Base-by-base conservation (phyloP, 106 monocot genomes). In the Alisma plantagoaquatica region DNA sequence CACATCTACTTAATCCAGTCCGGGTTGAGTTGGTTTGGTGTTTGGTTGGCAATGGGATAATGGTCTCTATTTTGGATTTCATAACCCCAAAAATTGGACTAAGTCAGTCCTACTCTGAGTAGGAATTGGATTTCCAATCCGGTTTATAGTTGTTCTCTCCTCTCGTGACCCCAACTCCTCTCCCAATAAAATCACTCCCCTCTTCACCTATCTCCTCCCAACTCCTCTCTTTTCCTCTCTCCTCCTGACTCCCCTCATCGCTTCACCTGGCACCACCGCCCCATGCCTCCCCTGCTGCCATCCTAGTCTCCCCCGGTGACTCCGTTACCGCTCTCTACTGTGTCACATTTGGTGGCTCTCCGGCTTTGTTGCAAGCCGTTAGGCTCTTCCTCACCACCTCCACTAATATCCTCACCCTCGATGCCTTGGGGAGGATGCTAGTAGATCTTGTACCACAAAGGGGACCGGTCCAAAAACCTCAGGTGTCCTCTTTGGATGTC, bases 271-370 rank as follows among this genome's bases (percentile, higher is more conserved):
- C 45, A 46, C 53, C 26, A n/a, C 7, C 42, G 31, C 24, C 6
- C 19, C 3, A 49, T 33, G 29, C 46, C 27, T 19, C 31, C 3
- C 29, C 43, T 31, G 11, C 10, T 9, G n/a, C 18, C 10, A 23
- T 54, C 47, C 49, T 53, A 18, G 26, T 47, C n/a, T n/a, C n/a
- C n/a, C n/a, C n/a, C n/a, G n/a, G n/a, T n/a, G 90, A 91, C 44
- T 66, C 64, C 22, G 64, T 77, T 46, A 91, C 90, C 1, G 71
- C 90, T 24, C 74, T 91, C 45, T 80, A 80, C 69, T 61, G 63
- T 41, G 90, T 80, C 8, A 71, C 76, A 1, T 49, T 62, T 16
- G 75, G 78, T 16, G 78, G 79, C 11, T 20, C 78, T 27, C 11
- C 58, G 21, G 2, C 57, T 21, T 60, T 62, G 18, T 15, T 31